phyloP scores from a whole-genome alignment of 2,329 filamentous ascomycete species.

The Stachybotrys chlorohalonatus region DNA sequence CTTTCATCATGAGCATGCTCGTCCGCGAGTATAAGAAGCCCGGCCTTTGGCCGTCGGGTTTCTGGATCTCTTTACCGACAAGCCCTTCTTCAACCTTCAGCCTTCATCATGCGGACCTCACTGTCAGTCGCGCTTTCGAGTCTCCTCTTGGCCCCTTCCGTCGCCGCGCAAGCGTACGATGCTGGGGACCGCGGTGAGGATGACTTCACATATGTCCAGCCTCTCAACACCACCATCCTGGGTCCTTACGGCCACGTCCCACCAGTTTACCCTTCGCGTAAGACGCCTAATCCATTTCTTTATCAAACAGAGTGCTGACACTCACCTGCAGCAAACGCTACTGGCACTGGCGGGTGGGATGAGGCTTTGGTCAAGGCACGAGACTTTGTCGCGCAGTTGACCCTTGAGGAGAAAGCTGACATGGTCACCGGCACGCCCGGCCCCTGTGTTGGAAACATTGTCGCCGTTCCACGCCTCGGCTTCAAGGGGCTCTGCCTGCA shows the following conservation, averaged over 20 bases:
- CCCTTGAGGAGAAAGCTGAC: conserved; percentile 18
- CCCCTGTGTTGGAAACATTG: conserved; percentile 25
- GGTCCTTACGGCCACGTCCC: conserved; percentile 29
- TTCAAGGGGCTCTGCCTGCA: conserved; percentile 33
- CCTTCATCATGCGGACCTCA: neutral
- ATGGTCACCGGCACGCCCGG: conserved; percentile 24
- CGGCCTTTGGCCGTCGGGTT: neutral
- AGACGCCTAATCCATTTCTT: conserved; percentile 8
- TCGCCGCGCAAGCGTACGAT: conserved; percentile 16
- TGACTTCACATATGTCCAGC: conserved; percentile 29
- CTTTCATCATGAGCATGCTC: neutral
- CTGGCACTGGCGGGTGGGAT: conserved; percentile 24
- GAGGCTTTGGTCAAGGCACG: conserved; percentile 25
- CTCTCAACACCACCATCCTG: conserved; percentile 29
- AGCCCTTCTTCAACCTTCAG: neutral
- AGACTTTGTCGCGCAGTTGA: conserved; percentile 18
- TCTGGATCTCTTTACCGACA: neutral
- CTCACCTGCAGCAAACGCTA: conserved; percentile 20
- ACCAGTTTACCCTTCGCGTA: conserved; percentile 26
- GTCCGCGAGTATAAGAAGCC: neutral
- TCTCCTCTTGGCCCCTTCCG: conserved; percentile 18
- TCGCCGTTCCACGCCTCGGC: conserved; percentile 28
- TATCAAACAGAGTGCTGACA: conserved; percentile 5
- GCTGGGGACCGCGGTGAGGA: conserved; percentile 9
- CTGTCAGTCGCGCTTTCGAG: conserved; percentile 26